These are phyloP conservation scores for Pseudogymnoascus sp. DNA, from an alignment of 2,329 filamentous ascomycete genomes.

Conservation along the genomic window DNA sequence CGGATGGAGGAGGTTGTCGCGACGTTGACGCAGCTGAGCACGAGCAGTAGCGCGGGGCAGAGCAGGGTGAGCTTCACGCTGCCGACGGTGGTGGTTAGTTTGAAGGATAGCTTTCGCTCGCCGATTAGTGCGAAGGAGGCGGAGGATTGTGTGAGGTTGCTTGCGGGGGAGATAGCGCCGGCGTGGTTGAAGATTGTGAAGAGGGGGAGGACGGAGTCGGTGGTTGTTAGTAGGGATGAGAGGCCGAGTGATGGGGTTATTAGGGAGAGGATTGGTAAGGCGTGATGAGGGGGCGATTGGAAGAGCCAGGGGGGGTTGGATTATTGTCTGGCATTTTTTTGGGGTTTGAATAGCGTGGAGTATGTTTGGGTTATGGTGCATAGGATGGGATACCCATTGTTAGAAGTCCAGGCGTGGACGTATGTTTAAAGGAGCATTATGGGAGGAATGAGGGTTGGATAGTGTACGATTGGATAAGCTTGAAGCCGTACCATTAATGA, in stretches of 20 bases:
- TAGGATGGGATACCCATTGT: constrained; percentile 1
- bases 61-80: constrained; percentile 60
- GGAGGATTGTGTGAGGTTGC: constrained; percentile 38
- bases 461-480: constrained; percentile 2
- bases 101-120: constrained; percentile 56
- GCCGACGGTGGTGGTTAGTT: constrained; percentile 53
- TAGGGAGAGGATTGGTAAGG: constrained; percentile 13
- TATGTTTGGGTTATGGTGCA: not conserved
- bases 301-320: not conserved
- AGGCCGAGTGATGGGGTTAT: constrained; percentile 22
- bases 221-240: constrained; percentile 36
- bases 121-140: constrained; percentile 42
- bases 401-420: not conserved
- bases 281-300: not conserved
- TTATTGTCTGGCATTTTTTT: not conserved
- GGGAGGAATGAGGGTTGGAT: not conserved
- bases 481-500: not conserved
- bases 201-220: constrained; percentile 37
- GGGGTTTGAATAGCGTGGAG: not conserved
- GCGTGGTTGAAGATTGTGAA: constrained; percentile 43
- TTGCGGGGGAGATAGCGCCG: constrained; percentile 40
- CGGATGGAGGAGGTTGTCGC: constrained; percentile 61
- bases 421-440: not conserved
- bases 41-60: constrained; percentile 43
- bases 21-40: constrained; percentile 59